Evolutionary conservation across 2,329 filamentous ascomycete genomes (phyloP).

Genomic region (Microdochium bolleyi): DNA sequence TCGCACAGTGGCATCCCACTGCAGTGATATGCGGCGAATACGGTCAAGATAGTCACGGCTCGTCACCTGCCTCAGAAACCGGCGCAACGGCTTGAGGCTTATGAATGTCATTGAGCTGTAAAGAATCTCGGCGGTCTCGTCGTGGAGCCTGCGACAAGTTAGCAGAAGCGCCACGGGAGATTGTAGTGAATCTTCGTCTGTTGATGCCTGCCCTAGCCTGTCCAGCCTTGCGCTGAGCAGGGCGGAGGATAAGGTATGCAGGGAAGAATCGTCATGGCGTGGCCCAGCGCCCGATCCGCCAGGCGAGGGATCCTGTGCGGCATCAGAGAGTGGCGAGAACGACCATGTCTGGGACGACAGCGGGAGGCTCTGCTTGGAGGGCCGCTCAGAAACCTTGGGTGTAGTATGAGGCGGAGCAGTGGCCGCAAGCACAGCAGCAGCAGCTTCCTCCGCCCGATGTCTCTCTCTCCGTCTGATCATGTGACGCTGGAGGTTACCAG

Average conservation of each 20-base stretch:
- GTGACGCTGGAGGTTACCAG: neutral
- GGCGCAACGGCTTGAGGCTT: constrained; percentile 1
- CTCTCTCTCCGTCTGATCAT: neutral
- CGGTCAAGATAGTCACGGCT: neutral
- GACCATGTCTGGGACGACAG: neutral
- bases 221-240: neutral
- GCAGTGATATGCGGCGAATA: neutral
- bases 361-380: neutral
- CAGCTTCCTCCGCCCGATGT: neutral
- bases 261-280: neutral
- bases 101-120: constrained; percentile 1
- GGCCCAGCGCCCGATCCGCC: neutral
- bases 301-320: neutral
- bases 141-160: neutral
- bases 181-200: neutral
- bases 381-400: neutral
- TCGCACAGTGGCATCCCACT: constrained; percentile 1
- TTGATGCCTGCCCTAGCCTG: neutral
- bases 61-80: neutral
- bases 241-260: neutral
- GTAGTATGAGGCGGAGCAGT: neutral
- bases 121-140: constrained; percentile 1
- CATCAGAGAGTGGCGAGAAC: neutral
- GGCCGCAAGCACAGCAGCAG: neutral
- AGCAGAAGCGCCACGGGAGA: neutral